Conservation (phyloP, 345 rosid genomes). For the Corchorus capsularis region DNA sequence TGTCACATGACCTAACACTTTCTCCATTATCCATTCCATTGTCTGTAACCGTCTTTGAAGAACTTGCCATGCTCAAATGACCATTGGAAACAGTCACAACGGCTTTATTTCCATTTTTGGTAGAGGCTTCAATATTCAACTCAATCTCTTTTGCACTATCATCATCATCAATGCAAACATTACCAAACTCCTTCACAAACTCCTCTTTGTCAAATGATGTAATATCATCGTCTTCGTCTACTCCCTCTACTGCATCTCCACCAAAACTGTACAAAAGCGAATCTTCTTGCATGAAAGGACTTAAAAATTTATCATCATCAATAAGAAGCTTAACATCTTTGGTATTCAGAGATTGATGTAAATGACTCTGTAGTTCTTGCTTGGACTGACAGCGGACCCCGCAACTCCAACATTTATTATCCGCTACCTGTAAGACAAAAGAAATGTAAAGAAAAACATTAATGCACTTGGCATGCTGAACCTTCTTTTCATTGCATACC, state of each 20-base stretch:
- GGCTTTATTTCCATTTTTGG: constrained; percentile 30
- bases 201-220: constrained; percentile 49
- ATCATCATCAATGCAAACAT: constrained; percentile 40
- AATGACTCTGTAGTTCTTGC: constrained; percentile 48
- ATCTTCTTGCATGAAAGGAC: constrained; percentile 81
- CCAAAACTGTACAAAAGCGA: constrained; percentile 73
- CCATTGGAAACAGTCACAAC: constrained; percentile 38
- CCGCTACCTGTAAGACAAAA: constrained; percentile 59
- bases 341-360: constrained; percentile 38
- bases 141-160: constrained; percentile 30
- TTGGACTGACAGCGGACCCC: constrained; percentile 39
- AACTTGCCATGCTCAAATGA: constrained; percentile 27
- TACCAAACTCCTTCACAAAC: constrained; percentile 48
- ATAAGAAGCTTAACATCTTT: constrained; percentile 43
- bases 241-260: constrained; percentile 76
- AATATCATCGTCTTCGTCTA: constrained; percentile 54
- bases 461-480: not conserved
- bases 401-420: constrained; percentile 78
- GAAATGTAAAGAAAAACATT: not conserved
- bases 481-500: not conserved
- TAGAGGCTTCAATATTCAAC: constrained; percentile 22
- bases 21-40: constrained; percentile 34
- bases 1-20: constrained; percentile 24
- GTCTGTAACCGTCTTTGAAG: constrained; percentile 25
- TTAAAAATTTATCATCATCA: constrained; percentile 65